A percentile compares a stretch with the other conserved stretches of the same genome.
Evolutionary conservation across 1,139 yeast genomes (phyloP).

Genomic region (Maudiozyma humilis): DNA sequence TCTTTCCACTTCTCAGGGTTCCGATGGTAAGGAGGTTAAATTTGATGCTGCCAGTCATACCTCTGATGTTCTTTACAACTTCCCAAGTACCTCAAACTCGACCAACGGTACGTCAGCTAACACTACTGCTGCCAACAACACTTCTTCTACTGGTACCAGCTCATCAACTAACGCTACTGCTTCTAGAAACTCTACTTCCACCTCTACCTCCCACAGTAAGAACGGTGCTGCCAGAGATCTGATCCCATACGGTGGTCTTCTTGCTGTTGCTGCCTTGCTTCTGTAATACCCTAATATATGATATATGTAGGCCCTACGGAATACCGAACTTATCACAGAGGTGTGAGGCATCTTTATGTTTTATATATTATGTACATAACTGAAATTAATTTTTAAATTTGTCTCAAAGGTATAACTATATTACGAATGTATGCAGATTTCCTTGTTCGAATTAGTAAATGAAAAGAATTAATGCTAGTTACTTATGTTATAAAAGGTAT

Average conservation of each 20-base stretch:
- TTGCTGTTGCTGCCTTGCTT: not conserved
- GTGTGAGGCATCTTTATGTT: too few relatives aligned
- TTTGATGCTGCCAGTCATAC: not conserved
- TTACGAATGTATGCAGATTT: too few relatives aligned
- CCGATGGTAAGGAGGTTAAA: not conserved
- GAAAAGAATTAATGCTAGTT: too few relatives aligned
- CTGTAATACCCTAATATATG: too few relatives aligned
- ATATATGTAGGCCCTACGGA: too few relatives aligned
- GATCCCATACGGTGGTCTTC: not conserved
- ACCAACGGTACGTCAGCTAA: not conserved
- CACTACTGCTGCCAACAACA: not conserved
- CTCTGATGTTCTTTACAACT: not conserved
- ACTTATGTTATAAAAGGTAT: too few relatives aligned
- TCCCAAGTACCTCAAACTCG: not conserved
- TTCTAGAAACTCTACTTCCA: not conserved
- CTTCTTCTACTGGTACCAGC: not conserved
- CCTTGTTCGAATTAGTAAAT: too few relatives aligned
- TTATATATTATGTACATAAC: too few relatives aligned
- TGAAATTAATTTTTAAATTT: too few relatives aligned
- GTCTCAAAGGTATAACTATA: too few relatives aligned
- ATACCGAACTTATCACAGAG: too few relatives aligned
- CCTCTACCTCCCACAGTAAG: not conserved
- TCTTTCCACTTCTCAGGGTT: not conserved
- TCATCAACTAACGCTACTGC: not conserved
- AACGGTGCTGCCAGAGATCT: not conserved